These are phyloP conservation scores for Funneliformis geosporum DNA, from an alignment of 192 early-diverging fungal species.

Conservation along the genomic window DNA sequence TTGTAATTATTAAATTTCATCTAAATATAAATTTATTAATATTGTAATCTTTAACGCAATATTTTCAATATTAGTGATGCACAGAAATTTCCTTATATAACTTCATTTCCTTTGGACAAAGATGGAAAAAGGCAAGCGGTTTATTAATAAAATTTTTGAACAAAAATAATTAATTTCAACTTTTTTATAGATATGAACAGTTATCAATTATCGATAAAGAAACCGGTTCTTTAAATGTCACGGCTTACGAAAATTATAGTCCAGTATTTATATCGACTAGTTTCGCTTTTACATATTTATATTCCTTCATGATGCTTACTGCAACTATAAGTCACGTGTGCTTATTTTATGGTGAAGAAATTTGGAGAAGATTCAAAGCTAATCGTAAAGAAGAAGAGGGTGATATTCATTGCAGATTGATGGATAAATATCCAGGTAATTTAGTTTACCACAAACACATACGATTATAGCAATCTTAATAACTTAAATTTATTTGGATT, in stretches of 20 bases:
- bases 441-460: too few relatives aligned
- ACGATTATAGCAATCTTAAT: too few relatives aligned
- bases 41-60: too few relatives aligned
- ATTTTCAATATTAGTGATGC: neutral
- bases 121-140: constrained; percentile 9
- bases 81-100: neutral
- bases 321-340: constrained; percentile 59
- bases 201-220: constrained; percentile 42
- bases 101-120: constrained; percentile 10
- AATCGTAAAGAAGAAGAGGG: neutral
- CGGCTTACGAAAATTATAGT: constrained; percentile 55
- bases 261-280: constrained; percentile 60
- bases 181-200: constrained; percentile 47
- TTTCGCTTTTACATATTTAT: constrained; percentile 60
- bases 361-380: constrained; percentile 44
- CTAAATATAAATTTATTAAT: too few relatives aligned
- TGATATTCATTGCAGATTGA: constrained; percentile 32
- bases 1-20: too few relatives aligned
- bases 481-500: neutral
- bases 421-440: constrained; percentile 19
- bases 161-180: too few relatives aligned
- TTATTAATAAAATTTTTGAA: too few relatives aligned
- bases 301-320: constrained; percentile 59
- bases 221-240: constrained; percentile 47
- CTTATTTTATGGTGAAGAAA: constrained; percentile 61